These are phyloP conservation scores for Parmales sp. DNA, from an alignment of 108 stramenopile species.

Conservation along the genomic window DNA sequence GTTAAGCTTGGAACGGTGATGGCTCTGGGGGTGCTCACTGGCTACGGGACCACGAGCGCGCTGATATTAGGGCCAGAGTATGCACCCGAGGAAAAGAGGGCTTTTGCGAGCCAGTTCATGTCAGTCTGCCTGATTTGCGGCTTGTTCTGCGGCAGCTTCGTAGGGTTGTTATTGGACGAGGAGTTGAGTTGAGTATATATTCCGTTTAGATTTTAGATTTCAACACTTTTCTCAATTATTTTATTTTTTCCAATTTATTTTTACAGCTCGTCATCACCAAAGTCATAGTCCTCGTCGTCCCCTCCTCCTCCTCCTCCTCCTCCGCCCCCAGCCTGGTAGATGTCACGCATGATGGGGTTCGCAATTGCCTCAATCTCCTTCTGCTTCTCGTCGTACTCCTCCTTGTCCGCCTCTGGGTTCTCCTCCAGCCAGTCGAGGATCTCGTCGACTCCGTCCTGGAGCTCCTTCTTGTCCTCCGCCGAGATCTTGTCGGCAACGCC, in stretches of 20 bases:
- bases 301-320: constrained; percentile 44
- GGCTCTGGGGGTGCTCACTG: background rate
- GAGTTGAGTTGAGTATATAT: background rate
- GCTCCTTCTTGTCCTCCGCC: constrained; percentile 75
- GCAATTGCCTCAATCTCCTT: constrained; percentile 81
- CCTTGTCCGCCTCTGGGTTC: constrained; percentile 78
- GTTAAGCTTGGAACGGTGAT: background rate
- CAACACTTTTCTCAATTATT: no score
- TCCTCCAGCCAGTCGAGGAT: constrained; percentile 88
- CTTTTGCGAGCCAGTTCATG: background rate
- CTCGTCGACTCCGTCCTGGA: constrained; percentile 71
- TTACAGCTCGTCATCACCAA: constrained; percentile 57
- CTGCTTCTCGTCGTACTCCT: constrained; percentile 69
- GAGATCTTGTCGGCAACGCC: constrained; percentile 56
- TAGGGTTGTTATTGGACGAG: background rate
- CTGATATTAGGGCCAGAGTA: background rate
- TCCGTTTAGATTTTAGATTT: no score
- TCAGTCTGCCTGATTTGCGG: background rate
- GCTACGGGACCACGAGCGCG: background rate
- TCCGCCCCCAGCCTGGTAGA: constrained; percentile 45
- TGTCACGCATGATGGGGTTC: constrained; percentile 71
- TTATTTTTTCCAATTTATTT: background rate
- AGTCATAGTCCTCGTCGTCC: constrained; percentile 30
- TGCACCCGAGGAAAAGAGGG: background rate
- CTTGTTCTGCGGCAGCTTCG: background rate